Percentiles rank a stretch among this genome's conserved stretches.
These are phyloP conservation scores for Trichosporon sp. DNA, from an alignment of 1,284 basidiomycete species.

Conservation along the genomic window DNA sequence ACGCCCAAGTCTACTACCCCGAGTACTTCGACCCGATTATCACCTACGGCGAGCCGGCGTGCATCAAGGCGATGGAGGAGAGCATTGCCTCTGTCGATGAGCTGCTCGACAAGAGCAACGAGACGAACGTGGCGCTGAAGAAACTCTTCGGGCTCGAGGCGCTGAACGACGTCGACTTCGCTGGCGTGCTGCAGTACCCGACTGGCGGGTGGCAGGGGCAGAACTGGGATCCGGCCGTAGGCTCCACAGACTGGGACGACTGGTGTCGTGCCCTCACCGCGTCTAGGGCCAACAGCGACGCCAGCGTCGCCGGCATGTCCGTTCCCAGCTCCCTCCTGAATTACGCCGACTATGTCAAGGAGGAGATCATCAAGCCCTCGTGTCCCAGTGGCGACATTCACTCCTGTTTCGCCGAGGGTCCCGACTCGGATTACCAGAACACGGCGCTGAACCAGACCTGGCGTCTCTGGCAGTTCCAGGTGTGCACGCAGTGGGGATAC, in stretches of 20 bases:
- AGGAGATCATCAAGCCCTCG: slow-evolving; percentile 61
- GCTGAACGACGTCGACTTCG: slow-evolving; percentile 77
- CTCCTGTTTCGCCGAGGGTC: slow-evolving; percentile 86
- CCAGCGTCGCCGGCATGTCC: slow-evolving; percentile 43
- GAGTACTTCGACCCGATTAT: slow-evolving; percentile 84
- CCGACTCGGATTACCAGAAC: slow-evolving; percentile 64
- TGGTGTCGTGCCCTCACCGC: slow-evolving; percentile 69
- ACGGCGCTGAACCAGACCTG: slow-evolving; percentile 69
- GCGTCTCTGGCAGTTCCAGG: slow-evolving; percentile 87
- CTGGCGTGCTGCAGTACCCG: slow-evolving; percentile 63
- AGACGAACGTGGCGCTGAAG: slow-evolving; percentile 64
- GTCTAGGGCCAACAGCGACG: slow-evolving; percentile 40
- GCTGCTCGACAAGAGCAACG: slow-evolving; percentile 61
- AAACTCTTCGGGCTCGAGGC: slow-evolving; percentile 70
- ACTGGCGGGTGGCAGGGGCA: slow-evolving; percentile 64
- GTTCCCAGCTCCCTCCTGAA: slow-evolving; percentile 64
- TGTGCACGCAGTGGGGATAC: slow-evolving; percentile 92
- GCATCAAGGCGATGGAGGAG: slow-evolving; percentile 69
- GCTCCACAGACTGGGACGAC: slow-evolving; percentile 41
- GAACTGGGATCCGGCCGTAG: slow-evolving; percentile 71
- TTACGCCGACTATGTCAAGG: slow-evolving; percentile 76
- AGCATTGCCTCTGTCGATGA: slow-evolving; percentile 67
- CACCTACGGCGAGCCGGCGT: slow-evolving; percentile 69
- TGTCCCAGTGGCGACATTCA: slow-evolving; percentile 62
- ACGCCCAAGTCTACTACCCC: slow-evolving; percentile 61